Evolutionary conservation across 2,329 filamentous ascomycete genomes (phyloP).

Genomic region (Zasmidium citrigriseum): DNA sequence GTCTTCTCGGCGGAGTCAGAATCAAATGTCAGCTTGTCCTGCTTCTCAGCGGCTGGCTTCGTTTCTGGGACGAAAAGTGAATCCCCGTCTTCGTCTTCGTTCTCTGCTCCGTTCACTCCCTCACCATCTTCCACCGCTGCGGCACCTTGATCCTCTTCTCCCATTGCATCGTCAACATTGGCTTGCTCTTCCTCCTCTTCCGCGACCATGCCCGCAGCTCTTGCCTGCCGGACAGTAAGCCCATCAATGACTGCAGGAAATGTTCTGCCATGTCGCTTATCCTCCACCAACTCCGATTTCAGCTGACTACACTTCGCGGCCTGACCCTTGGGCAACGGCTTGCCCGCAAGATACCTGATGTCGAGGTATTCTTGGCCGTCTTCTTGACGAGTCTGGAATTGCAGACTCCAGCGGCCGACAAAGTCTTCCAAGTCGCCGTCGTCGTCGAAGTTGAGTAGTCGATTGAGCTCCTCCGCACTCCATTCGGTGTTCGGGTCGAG

Average conservation of each 20-base stretch:
- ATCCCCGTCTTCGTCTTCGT: conserved; percentile 32
- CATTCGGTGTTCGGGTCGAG: conserved; percentile 53
- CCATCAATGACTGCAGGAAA: conserved; percentile 61
- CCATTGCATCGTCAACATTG: conserved; percentile 30
- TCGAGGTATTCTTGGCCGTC: conserved; percentile 50
- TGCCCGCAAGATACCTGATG: conserved; percentile 49
- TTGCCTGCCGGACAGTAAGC: conserved; percentile 54
- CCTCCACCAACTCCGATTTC: conserved; percentile 51
- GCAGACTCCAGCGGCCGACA: conserved; percentile 55
- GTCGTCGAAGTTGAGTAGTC: conserved; percentile 57
- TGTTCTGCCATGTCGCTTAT: conserved; percentile 57
- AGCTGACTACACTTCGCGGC: conserved; percentile 43
- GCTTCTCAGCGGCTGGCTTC: neutral
- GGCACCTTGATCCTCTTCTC: conserved; percentile 27
- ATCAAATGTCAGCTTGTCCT: neutral
- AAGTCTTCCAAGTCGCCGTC: conserved; percentile 56
- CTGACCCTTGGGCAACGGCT: conserved; percentile 29
- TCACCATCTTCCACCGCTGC: conserved; percentile 1
- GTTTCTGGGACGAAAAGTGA: conserved; percentile 46
- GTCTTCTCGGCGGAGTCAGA: neutral
- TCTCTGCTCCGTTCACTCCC: conserved; percentile 28
- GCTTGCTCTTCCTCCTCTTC: conserved; percentile 35
- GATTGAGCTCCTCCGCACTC: conserved; percentile 55
- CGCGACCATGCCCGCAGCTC: conserved; percentile 52
- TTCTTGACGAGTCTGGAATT: conserved; percentile 48